Conservation (phyloP, 805 yeast species). For the Teunomyces barrocoloradensis region DNA sequence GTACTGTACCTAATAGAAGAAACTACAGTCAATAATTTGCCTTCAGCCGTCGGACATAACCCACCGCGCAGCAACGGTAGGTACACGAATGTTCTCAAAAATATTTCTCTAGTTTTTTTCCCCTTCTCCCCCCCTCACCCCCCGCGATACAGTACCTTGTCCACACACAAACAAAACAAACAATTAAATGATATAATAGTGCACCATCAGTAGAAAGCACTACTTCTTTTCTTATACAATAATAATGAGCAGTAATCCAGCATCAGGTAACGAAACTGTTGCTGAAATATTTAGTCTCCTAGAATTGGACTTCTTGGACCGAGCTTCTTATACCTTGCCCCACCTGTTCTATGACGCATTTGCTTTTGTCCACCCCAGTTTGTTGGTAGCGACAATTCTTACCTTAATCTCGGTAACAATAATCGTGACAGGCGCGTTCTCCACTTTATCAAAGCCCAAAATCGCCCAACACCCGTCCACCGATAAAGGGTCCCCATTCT, state of each 20-base stretch:
- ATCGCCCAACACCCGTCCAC: slow-evolving; percentile 21
- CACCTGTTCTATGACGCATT: not conserved
- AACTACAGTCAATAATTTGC: not conserved
- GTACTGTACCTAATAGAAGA: not conserved
- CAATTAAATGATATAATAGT: not conserved
- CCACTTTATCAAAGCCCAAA: slow-evolving; percentile 22
- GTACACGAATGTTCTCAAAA: not conserved
- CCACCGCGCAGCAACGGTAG: not conserved
- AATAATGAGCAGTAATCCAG: not conserved
- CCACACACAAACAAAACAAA: not conserved
- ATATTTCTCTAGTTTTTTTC: too few relatives aligned
- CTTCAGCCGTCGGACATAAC: too few relatives aligned
- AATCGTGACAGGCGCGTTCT: slow-evolving; percentile 4
- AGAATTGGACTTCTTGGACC: not conserved
- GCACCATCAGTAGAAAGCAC: not conserved
- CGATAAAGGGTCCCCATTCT: slow-evolving; percentile 12
- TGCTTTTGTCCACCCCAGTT: not conserved
- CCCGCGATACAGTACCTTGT: too few relatives aligned
- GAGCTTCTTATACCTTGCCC: not conserved
- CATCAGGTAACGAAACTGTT: not conserved
- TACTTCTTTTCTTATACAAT: not conserved
- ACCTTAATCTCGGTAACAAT: not conserved
- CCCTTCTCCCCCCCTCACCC: too few relatives aligned
- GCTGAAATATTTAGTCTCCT: not conserved
- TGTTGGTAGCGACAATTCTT: not conserved